Evolutionary conservation across 305 asterid genomes (phyloP), one percentile per base, ranked within the genome.

Genomic region (Solanum hybrid): DNA sequence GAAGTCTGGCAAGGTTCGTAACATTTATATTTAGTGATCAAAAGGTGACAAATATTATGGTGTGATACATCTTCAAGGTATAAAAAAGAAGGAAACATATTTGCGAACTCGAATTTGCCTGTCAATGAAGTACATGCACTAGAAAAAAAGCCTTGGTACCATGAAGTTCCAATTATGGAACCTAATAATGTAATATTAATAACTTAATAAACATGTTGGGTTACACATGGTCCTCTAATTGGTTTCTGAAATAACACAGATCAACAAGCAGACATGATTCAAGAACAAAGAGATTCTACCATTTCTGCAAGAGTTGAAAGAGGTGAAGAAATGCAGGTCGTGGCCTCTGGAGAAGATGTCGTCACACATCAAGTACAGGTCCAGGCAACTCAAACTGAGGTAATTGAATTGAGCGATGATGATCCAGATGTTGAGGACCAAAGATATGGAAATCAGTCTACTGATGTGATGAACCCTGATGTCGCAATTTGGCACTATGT

Each of bases 341-440:
- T 37, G 38, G 34, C 86, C 38, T 78, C 29, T 24, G 78, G 87
- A 76, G 75, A 87, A 85, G 35, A 89, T 51, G 10, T 24, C 14
- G 78, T 51, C 45, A 88, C 71, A 31, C 81, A 81, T 56, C 27
- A 32, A 78, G 19, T n/a, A 36, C 84, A 32, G 40, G 15, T 75
- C 78, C 88, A 86, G 56, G 78, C 79, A 8, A 36, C 6, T 19
- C 88, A 77, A 73, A 8, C 38, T 73, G 75, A 29, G 12, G 94
- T 95, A 77, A 95, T 95, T 35, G 94, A 93, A 51, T 87, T 96
- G 42, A 93, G 97, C 10, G 97, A 95, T 2, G 96, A 94, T 75
- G 98, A 95, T 26, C 45, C 79, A 35, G 95, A 92, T 34, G 89
- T 36, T 27, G 93, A 90, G 19, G 86, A 10, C 24, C 88, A 64